These are phyloP conservation scores for Picea abies DNA, from an alignment of 83 land plant species.

Conservation along the genomic window DNA sequence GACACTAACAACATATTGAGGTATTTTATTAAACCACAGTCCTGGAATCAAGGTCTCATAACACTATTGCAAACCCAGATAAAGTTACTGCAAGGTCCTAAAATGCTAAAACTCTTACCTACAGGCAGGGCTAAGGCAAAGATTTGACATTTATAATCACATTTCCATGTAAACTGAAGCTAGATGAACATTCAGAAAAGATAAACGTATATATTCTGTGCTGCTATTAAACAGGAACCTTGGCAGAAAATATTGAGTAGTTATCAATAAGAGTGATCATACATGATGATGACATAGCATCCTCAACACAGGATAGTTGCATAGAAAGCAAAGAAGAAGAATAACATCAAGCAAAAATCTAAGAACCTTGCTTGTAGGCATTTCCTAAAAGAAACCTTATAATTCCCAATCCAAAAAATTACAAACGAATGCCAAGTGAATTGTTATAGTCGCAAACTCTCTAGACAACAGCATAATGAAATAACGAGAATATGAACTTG, in stretches of 20 bases:
- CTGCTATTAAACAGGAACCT: background rate
- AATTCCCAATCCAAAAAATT: background rate
- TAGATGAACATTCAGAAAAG: background rate
- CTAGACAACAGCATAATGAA: background rate
- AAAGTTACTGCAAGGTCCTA: too few relatives aligned
- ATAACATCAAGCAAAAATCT: background rate
- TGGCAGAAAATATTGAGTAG: background rate
- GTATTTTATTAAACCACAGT: too few relatives aligned
- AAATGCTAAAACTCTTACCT: too few relatives aligned
- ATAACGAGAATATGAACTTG: background rate
- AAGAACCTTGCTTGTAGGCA: background rate
- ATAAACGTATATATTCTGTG: background rate
- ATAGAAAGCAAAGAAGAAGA: background rate
- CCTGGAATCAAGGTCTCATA: too few relatives aligned
- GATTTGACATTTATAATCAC: too few relatives aligned
- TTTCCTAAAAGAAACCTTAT: background rate
- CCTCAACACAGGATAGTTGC: background rate
- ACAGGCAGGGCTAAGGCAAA: too few relatives aligned
- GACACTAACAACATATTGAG: too few relatives aligned
- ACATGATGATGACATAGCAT: background rate
- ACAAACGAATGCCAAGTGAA: background rate
- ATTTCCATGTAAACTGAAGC: too few relatives aligned
- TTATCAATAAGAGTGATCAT: background rate
- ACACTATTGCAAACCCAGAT: too few relatives aligned
- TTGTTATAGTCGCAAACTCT: constrained; percentile 2